A percentile compares a stretch with the other conserved stretches of the same genome.
Evolutionary conservation across 208 protist genomes (phyloP).

Genomic region (Blechomonas ayalai): DNA sequence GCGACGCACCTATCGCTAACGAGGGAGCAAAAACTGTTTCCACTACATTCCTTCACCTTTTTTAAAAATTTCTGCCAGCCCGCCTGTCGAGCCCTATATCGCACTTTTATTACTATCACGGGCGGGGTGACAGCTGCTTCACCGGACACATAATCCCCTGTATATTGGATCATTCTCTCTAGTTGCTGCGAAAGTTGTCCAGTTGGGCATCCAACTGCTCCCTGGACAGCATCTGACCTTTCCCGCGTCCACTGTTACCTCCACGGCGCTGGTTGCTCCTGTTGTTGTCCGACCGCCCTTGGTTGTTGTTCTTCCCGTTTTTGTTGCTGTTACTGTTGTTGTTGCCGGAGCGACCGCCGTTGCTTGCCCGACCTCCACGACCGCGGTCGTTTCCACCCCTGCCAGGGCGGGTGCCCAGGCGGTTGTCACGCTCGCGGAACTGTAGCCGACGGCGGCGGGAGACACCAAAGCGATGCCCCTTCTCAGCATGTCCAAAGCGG

Average conservation of each 20-base stretch:
- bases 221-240: conserved; percentile 22
- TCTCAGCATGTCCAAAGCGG: conserved; percentile 10
- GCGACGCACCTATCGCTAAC: too few species aligned
- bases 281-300: conserved; percentile 3
- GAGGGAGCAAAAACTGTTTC: too few species aligned
- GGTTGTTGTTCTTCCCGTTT: conserved; percentile 7
- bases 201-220: conserved; percentile 76
- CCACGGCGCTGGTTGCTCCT: conserved; percentile 7
- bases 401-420: conserved; percentile 17
- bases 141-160: too few species aligned
- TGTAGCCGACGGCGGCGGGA: conserved; percentile 3
- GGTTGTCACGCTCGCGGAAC: conserved; percentile 4
- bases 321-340: conserved; percentile 13
- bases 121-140: too few species aligned
- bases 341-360: conserved; percentile 1
- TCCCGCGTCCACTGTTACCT: conserved; percentile 11
- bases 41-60: too few species aligned
- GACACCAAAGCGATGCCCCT: conserved; percentile 1
- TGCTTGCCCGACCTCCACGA: background rate
- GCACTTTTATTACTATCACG: too few species aligned
- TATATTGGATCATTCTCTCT: conserved; percentile 5
- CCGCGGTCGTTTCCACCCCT: conserved; percentile 6
- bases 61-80: too few species aligned
- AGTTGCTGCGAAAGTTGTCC: conserved; percentile 61
- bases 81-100: too few species aligned